Base-by-base conservation (phyloP, 2,329 filamentous ascomycete genomes). In the Didymellaceae sp. region DNA sequence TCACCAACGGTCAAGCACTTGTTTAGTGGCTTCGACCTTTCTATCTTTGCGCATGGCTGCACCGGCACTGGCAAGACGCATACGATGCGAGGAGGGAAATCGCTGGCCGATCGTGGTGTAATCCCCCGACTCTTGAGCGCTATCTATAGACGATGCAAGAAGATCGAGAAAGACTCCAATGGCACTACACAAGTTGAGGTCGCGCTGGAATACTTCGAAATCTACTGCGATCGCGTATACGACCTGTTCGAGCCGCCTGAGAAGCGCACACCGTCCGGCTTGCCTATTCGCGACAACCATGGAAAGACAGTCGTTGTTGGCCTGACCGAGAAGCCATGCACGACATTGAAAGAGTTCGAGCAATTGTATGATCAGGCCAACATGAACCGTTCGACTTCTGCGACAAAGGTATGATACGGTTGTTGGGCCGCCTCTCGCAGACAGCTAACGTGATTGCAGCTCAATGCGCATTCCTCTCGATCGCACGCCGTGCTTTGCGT, bases 61-160 rank as follows among this genome's bases (percentile, higher is more conserved):
- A 96, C 92, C 0, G 92, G 92, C 37, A 96, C 91, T 0, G 92
- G 92, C 47, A 97, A 97, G 77, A 97, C 92, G 52, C 90, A 96
- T 75, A 97, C 92, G 2, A 96, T 97, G 91, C 87, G 92, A 58
- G 92, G 92, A 59, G 92, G 92, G 30, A 84, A 95, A 74, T 89
- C 88, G 69, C 80, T 96, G 46, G 87, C 88, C 5, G 91, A 96
- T 47, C 83, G 92, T 62, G 92, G 92, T 55, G 88, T 94, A 30
- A 96, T 97, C 60, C 92, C 92, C 11, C 81, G 92, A 52, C 77
- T 96, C 47, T 80, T 97, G 33, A 95, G 90, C 74, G 85, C 84
- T 61, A 89, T 97, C 50, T 97, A 93, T 71, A 84, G 93, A 38
- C 82, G 90, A 53, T 87, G 88, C 57, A 89, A 91, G 74, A 96